Percentiles rank a stretch among this genome's conserved stretches.
Evolutionary conservation across 345 rosid genomes (phyloP).

Genomic region (Rubroshorea leprosula): DNA sequence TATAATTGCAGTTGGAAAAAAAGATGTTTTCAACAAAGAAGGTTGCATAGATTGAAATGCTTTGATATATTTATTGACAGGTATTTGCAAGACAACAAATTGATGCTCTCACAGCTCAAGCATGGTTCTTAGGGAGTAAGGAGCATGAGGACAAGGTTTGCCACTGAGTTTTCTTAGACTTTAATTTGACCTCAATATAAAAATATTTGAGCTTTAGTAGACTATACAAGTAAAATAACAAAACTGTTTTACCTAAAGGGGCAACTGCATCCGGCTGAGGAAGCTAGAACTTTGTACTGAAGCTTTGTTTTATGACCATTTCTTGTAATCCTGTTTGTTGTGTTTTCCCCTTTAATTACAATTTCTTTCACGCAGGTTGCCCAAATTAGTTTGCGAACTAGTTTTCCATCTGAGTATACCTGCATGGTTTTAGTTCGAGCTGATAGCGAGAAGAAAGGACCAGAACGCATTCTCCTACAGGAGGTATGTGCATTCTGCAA

Average conservation of each 20-base stretch:
- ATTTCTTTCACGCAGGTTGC: constrained; percentile 43
- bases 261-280: too few relatives aligned
- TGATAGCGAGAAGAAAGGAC: constrained; percentile 28
- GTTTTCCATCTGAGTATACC: constrained; percentile 61
- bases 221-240: too few relatives aligned
- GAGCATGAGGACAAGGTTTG: constrained; percentile 73
- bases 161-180: background rate
- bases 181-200: background rate
- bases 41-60: background rate
- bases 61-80: constrained; percentile 27
- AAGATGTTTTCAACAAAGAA: too few relatives aligned
- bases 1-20: too few relatives aligned
- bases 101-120: constrained; percentile 62
- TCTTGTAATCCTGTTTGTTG: constrained; percentile 1
- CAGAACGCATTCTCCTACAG: constrained; percentile 25
- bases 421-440: constrained; percentile 40
- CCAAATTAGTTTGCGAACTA: constrained; percentile 55
- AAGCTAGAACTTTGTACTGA: background rate
- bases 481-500: constrained; percentile 24
- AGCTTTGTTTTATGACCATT: background rate
- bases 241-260: too few relatives aligned
- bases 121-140: constrained; percentile 64
- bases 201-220: background rate
- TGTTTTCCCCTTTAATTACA: background rate
- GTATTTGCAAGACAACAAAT: constrained; percentile 70